These are phyloP conservation scores for Phytophthora pistaciae DNA, from an alignment of 352 stramenopile genomes.

Conservation along the genomic window DNA sequence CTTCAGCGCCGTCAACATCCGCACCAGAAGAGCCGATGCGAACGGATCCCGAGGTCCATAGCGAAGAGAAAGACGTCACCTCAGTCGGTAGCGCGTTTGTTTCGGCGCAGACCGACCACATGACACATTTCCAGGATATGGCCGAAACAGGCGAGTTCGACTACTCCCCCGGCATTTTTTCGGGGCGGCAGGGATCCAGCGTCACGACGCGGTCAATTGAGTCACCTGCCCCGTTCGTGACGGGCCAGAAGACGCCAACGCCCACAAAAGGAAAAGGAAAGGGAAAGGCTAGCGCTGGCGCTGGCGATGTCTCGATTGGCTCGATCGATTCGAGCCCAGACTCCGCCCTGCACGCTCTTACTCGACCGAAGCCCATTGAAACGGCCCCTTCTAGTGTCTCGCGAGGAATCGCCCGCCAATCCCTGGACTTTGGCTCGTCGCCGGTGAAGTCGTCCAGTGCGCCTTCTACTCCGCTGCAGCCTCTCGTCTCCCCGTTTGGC, in stretches of 20 bases:
- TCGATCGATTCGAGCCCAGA: conserved; percentile 64
- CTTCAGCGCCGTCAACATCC: conserved; percentile 4
- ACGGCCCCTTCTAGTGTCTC: conserved; percentile 15
- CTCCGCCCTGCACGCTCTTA: conserved; percentile 36
- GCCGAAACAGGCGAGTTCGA: conserved; percentile 29
- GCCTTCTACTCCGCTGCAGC: conserved; percentile 33
- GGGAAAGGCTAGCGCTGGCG: conserved; percentile 14
- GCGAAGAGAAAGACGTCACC: conserved; percentile 16
- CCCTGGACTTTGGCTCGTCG: conserved; percentile 57
- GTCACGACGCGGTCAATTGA: conserved; percentile 35
- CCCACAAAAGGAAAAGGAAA: conserved; percentile 25
- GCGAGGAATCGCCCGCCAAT: conserved; percentile 48
- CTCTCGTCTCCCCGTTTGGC: conserved; percentile 49
- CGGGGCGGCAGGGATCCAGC: conserved; percentile 55
- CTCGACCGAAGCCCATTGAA: conserved; percentile 48
- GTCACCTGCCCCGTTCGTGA: conserved; percentile 3
- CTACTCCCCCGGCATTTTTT: conserved; percentile 81
- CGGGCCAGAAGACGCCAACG: conserved; percentile 25
- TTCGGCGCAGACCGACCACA: conserved; percentile 24
- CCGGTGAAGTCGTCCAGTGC: conserved; percentile 33
- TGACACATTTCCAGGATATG: conserved; percentile 38
- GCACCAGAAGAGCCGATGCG: conserved; percentile 7
- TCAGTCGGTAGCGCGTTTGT: conserved; percentile 26
- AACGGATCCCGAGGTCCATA: conserved; percentile 10
- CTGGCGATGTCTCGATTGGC: conserved; percentile 38